Percentiles rank a stretch among this genome's conserved stretches.
Evolutionary conservation across 2,329 filamentous ascomycete genomes (phyloP).

Genomic region (Aureobasidium sp.): DNA sequence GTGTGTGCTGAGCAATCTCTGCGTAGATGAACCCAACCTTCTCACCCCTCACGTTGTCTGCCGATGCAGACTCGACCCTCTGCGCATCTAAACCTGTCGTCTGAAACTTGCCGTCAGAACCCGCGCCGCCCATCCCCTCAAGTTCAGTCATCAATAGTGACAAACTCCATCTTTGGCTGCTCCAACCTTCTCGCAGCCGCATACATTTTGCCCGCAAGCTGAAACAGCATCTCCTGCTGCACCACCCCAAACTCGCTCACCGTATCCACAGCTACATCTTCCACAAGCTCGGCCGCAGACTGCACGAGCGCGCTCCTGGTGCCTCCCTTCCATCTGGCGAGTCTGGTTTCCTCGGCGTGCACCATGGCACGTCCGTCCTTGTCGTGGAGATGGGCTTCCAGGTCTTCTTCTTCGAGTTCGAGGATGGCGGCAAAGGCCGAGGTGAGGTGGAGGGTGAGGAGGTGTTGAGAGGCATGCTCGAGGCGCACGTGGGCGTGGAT

Average conservation of each 20-base stretch:
- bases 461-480: background rate
- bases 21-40: background rate
- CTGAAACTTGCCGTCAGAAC: too few species aligned
- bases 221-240: background rate
- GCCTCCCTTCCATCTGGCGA: background rate
- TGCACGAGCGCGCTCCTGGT: background rate
- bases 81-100: too few species aligned
- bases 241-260: background rate
- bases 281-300: background rate
- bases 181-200: background rate
- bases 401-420: background rate
- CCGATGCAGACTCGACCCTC: too few species aligned
- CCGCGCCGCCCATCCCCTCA: too few species aligned
- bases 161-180: background rate
- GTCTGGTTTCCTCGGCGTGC: background rate
- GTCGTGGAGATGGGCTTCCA: background rate
- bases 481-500: background rate
- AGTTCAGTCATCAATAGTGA: background rate
- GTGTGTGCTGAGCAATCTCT: background rate
- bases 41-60: too few species aligned
- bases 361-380: background rate
- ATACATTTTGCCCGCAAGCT: background rate
- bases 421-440: background rate
- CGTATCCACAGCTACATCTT: background rate
- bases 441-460: background rate